Base-by-base conservation (phyloP, 352 stramenopile genomes). In the Aphanomyces euteiches region DNA sequence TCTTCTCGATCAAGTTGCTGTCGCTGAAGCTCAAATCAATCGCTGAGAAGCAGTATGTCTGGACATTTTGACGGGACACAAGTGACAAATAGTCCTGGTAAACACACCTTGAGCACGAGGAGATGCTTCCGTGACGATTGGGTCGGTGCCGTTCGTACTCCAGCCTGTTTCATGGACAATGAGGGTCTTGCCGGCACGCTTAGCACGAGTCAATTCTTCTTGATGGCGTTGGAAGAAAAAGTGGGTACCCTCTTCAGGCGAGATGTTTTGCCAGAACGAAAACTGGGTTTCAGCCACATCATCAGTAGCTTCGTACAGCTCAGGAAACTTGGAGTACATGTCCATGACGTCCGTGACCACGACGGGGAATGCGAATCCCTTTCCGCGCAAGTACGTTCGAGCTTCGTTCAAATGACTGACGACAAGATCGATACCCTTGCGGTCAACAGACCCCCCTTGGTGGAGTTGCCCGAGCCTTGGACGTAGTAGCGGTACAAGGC, bases 271-370 rank as follows among this genome's bases (percentile, higher is more conserved):
- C 85, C 85, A 93, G 73, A 89, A 89, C 12, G 82, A 84, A 60
- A 93, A 93, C 73, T 93, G 80, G 77, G 92, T 93, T 43, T 90
- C 77, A 19, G 79, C 86, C 19, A 90, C 69, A 63, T 82, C 81
- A 64, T 93, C 85, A 3, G 90, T 82, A 0, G 80, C 82, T 19
- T 88, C 73, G 34, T 90, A 64, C 2, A 93, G 69, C 47, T 82
- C 36, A 37, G 69, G 79, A 63, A 92, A 84, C n/a, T 69, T 64
- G 56, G 86, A 78, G 76, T 90, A 93, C 34, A 81, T 77, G 72
- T 90, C 81, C 21, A 91, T 79, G 28, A 87, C 76, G 65, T 93
- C 84, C 13, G 85, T 81, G 69, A 92, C 86, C 8, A 83, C 85
- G 38, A 93, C 69, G 15, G 81, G 82, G 3, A 85, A 80, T 47